Conservation (phyloP, 2,329 filamentous ascomycete species). For the Ophiocordyceps camponoti-floridani region DNA sequence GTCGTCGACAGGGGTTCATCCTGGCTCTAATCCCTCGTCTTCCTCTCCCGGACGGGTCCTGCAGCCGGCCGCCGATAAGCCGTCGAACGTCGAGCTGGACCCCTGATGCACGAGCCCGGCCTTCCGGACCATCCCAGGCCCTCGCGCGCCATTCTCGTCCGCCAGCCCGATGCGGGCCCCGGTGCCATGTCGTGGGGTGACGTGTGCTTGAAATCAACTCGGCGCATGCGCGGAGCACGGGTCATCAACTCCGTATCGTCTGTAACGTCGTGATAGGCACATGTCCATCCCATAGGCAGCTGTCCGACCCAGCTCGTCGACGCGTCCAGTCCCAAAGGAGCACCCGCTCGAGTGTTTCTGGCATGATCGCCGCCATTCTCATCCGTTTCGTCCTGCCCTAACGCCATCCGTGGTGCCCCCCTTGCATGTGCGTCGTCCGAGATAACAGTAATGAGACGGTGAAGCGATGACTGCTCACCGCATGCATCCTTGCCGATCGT, state of each 20-base stretch:
- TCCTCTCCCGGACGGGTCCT: neutral
- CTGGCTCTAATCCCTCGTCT: neutral
- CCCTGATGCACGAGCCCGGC: neutral
- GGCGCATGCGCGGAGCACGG: neutral
- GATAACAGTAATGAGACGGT: no score
- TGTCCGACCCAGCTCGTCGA: no score
- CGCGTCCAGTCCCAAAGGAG: neutral
- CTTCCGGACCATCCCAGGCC: neutral
- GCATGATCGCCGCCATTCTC: neutral
- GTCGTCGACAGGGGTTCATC: neutral
- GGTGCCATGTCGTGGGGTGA: neutral
- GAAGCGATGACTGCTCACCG: no score
- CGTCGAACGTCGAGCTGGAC: neutral
- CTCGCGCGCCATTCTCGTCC: neutral
- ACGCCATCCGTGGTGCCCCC: neutral
- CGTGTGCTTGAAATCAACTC: neutral
- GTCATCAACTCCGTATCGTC: neutral
- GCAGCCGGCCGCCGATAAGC: neutral
- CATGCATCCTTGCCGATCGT: neutral
- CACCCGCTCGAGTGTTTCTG: neutral
- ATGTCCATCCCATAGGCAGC: neutral
- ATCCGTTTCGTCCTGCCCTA: neutral
- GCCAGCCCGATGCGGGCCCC: neutral
- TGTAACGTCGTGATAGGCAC: neutral
- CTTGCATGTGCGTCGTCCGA: no score